Conservation (phyloP, 2,329 filamentous ascomycete species). For the Lachnellula arida region DNA sequence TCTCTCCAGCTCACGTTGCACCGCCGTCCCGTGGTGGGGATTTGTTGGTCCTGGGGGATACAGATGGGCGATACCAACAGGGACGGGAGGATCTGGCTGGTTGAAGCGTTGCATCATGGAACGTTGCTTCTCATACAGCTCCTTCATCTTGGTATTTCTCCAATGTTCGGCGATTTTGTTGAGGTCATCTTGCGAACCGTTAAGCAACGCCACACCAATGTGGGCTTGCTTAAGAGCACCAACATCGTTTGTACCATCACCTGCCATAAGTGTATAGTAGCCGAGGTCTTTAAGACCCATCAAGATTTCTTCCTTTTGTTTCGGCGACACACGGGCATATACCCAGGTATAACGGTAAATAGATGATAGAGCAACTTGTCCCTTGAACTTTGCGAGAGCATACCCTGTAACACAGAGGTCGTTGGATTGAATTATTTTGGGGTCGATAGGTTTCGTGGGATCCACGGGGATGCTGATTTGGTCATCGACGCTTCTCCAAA, state of each 20-base stretch:
- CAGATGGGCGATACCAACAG: slow-evolving; percentile 85
- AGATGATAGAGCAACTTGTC: slow-evolving; percentile 68
- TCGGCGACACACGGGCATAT: slow-evolving; percentile 94
- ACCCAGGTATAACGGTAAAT: slow-evolving; percentile 92
- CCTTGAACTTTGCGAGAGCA: slow-evolving; percentile 83
- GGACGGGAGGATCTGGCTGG: slow-evolving; percentile 86
- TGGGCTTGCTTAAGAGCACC: slow-evolving; percentile 97
- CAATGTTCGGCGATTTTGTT: slow-evolving; percentile 89
- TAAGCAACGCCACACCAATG: slow-evolving; percentile 91
- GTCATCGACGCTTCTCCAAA: slow-evolving; percentile 95
- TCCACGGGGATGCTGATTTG: slow-evolving; percentile 82
- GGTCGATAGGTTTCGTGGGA: slow-evolving; percentile 72
- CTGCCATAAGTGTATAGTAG: slow-evolving; percentile 98
- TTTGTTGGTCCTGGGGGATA: slow-evolving; percentile 89
- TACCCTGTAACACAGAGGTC: slow-evolving; percentile 96
- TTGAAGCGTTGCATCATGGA: slow-evolving; percentile 92
- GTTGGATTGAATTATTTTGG: slow-evolving; percentile 74
- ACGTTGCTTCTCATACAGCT: slow-evolving; percentile 95
- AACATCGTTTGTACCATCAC: slow-evolving; percentile 97
- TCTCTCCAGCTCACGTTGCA: slow-evolving; percentile 76
- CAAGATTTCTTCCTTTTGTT: slow-evolving; percentile 99
- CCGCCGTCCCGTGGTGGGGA: slow-evolving; percentile 89
- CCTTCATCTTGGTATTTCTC: slow-evolving; percentile 96
- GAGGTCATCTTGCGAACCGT: slow-evolving; percentile 88
- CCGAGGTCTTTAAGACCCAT: slow-evolving; percentile 92